A percentile compares a stretch with the other conserved stretches of the same genome.
These are phyloP conservation scores for Penicillium sp. DNA, from an alignment of 2,329 filamentous ascomycete genomes.

Conservation along the genomic window DNA sequence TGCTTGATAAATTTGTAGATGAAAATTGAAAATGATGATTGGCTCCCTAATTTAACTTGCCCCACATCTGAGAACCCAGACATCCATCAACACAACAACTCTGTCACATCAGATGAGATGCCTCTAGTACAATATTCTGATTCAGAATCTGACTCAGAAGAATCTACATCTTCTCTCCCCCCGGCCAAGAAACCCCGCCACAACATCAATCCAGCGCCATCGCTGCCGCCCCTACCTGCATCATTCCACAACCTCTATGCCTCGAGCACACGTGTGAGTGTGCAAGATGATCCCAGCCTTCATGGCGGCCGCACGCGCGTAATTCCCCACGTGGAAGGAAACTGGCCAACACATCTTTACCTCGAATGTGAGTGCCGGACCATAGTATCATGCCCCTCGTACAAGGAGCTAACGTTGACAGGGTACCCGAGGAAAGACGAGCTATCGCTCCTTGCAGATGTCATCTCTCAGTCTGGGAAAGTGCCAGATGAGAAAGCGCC, in stretches of 20 bases:
- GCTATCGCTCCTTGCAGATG: slow-evolving; percentile 29
- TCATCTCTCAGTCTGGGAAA: slow-evolving; percentile 30
- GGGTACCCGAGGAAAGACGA: slow-evolving; percentile 43
- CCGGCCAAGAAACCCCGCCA: slow-evolving; percentile 27
- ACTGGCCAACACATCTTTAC: slow-evolving; percentile 92
- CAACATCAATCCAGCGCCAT: slow-evolving; percentile 22
- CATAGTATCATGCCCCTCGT: background rate
- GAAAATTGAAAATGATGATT: background rate
- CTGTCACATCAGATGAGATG: slow-evolving; percentile 42
- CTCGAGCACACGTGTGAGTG: slow-evolving; percentile 71
- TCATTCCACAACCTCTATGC: slow-evolving; percentile 89
- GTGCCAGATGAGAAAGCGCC: slow-evolving; percentile 43
- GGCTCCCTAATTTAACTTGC: background rate
- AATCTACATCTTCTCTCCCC: slow-evolving; percentile 16
- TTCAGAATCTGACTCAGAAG: slow-evolving; percentile 41
- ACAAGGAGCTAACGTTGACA: slow-evolving; percentile 23
- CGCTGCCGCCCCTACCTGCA: slow-evolving; percentile 71
- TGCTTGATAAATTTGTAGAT: background rate
- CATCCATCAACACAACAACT: background rate
- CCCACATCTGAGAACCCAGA: slow-evolving; percentile 1
- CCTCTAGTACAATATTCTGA: slow-evolving; percentile 64
- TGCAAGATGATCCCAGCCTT: slow-evolving; percentile 75
- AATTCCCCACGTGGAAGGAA: slow-evolving; percentile 79
- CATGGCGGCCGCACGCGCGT: slow-evolving; percentile 82
- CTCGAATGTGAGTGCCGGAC: slow-evolving; percentile 72